Evolutionary conservation across 192 early-diverging fungal species (phyloP), one percentile per base, ranked within the genome.

Genomic region (Allomyces macrogynus): DNA sequence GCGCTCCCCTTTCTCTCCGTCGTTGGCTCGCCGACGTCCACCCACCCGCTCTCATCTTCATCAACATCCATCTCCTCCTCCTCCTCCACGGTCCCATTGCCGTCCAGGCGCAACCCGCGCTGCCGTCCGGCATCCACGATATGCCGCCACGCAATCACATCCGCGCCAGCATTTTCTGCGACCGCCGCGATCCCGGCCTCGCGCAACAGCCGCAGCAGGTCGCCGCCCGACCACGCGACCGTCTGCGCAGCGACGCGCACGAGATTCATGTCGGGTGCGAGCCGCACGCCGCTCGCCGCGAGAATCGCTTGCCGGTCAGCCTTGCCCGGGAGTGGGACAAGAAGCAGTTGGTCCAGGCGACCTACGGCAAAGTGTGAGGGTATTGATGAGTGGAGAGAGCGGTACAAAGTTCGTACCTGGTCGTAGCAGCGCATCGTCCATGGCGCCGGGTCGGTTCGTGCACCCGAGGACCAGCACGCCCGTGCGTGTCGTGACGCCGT

Each of bases 391-490:
- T n/a, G n/a, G n/a, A n/a, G n/a, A n/a, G n/a, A n/a, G n/a, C n/a
- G n/a, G n/a, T n/a, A n/a, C n/a, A n/a, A n/a, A n/a, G n/a, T 23
- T 24, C 54, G 66, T 79, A 78, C 84, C 87, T 66, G 87, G 87
- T 65, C 87, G 72, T n/a, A 87, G 57, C 9, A 89, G 77, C 0
- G 87, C 87, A 71, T 89, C 92, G 66, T 99, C 95, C 61, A 99
- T 84, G 64, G 84, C 78, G 61, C 86, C 78, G 0, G 92, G 86
- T 61, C 87, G 76, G 70, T 94, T 99, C 0, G 95, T 96, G 80
- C 95, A 80, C 63, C 93, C 90, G 27, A 99, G 80, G 3, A 95
- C 86, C 57, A 97, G 76, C 5, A 99, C 91, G 0, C 84, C 82
- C 18, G 83, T 80, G 24, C 87, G 81, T 22, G 77, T 79, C 66